Percentiles rank a stretch among this genome's conserved stretches.
phyloP scores from a whole-genome alignment of 805 yeast species.

The Ogataea saltuana region DNA sequence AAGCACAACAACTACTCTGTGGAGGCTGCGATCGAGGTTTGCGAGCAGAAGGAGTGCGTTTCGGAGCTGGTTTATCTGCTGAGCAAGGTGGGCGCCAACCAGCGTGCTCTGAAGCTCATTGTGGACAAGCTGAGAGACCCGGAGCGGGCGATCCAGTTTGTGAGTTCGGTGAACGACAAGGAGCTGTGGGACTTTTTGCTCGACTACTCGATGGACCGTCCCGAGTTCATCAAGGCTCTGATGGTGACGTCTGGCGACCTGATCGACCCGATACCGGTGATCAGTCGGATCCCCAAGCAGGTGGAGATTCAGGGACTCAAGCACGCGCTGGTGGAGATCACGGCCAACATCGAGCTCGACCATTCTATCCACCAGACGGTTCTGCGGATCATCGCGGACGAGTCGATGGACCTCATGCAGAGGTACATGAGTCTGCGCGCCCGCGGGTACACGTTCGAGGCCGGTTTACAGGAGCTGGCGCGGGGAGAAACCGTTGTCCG shows the following conservation, averaged over 20 bases:
- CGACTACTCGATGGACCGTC: conserved; percentile 67
- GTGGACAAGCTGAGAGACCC: conserved; percentile 80
- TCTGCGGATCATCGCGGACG: conserved; percentile 52
- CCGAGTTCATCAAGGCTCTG: conserved; percentile 74
- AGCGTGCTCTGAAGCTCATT: conserved; percentile 73
- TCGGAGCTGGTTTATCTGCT: conserved; percentile 80
- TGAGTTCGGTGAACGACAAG: conserved; percentile 60
- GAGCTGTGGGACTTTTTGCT: conserved; percentile 83
- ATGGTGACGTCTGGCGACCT: conserved; percentile 67
- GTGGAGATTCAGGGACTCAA: conserved; percentile 67
- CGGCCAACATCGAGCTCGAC: conserved; percentile 61
- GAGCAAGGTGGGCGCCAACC: conserved; percentile 79
- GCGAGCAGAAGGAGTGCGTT: conserved; percentile 52
- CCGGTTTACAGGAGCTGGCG: conserved; percentile 15
- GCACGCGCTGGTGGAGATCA: conserved; percentile 58
- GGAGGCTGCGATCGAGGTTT: conserved; percentile 65
- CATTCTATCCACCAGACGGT: conserved; percentile 56
- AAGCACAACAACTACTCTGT: conserved; percentile 64
- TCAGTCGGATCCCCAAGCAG: conserved; percentile 61
- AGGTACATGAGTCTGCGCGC: conserved; percentile 32
- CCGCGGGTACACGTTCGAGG: conserved; percentile 37
- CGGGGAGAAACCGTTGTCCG: conserved; percentile 24
- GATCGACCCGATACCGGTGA: conserved; percentile 67
- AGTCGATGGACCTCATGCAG: conserved; percentile 43
- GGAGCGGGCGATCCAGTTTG: conserved; percentile 76